phyloP scores from a whole-genome alignment of 192 early-diverging fungal species.

The Phlyctochytrium planicorne region DNA sequence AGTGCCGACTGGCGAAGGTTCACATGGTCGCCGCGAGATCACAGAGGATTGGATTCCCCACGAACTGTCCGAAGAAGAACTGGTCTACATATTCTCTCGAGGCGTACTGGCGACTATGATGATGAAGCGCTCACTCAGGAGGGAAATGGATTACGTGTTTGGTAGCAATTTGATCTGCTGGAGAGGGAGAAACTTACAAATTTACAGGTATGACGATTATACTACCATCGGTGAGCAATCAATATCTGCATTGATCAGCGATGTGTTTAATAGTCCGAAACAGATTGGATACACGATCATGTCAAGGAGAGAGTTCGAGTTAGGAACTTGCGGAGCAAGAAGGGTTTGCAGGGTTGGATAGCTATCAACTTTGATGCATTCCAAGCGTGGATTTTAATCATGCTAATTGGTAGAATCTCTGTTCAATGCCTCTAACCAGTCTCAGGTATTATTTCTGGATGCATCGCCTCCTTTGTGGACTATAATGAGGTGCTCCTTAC shows the following conservation, averaged over 20 bases:
- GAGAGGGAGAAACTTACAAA: background rate
- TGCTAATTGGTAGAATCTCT: slow-evolving; percentile 15
- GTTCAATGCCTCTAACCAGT: slow-evolving; percentile 5
- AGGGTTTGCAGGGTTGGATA: background rate
- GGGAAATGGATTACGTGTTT: background rate
- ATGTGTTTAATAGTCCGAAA: slow-evolving; percentile 50
- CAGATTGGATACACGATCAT: slow-evolving; percentile 88
- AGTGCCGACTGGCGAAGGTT: background rate
- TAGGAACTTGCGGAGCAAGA: slow-evolving; percentile 11
- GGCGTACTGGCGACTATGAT: background rate
- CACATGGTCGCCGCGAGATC: background rate
- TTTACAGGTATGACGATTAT: background rate
- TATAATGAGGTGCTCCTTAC: background rate
- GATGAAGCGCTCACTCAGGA: background rate
- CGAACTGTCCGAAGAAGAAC: background rate
- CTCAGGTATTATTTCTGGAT: background rate
- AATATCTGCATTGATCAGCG: background rate
- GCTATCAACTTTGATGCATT: background rate
- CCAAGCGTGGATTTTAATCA: slow-evolving; percentile 28
- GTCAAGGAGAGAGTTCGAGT: slow-evolving; percentile 78
- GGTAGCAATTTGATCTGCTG: background rate
- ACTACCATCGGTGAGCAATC: background rate
- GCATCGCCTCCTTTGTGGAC: background rate
- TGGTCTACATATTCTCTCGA: background rate
- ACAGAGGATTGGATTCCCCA: background rate